Evolutionary conservation across 495 filamentous ascomycete species (phyloP).

Genomic region (Hypoxylon fuscum): DNA sequence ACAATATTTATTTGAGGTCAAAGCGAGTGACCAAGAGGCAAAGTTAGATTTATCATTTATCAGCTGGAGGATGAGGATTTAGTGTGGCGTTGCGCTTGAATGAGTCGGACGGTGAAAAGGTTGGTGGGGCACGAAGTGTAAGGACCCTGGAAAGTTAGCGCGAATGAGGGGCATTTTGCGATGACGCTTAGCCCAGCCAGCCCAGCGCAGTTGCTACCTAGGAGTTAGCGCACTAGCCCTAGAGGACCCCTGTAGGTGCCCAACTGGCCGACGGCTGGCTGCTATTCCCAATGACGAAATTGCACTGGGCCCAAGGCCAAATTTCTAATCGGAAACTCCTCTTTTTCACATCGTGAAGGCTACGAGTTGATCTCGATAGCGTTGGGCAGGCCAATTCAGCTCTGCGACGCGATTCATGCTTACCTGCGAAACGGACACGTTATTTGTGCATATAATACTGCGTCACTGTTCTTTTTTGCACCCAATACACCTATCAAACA

Average conservation of each 20-base stretch:
- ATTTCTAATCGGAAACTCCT: conserved; percentile 12
- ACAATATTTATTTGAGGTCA: no score
- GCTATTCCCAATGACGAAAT: conserved; percentile 27
- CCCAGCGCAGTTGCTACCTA: no score
- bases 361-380: not conserved
- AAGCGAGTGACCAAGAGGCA: not conserved
- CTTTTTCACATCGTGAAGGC: conserved; percentile 18
- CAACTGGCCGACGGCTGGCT: conserved; percentile 7
- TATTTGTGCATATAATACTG: not conserved
- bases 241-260: no score
- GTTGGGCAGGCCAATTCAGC: conserved; percentile 4
- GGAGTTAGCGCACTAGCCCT: no score
- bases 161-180: conserved; percentile 20
- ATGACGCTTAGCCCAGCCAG: no score
- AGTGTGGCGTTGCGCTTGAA: conserved; percentile 8
- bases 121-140: conserved; percentile 17
- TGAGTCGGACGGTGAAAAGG: conserved; percentile 35
- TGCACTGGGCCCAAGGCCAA: conserved; percentile 2
- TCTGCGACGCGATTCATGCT: not conserved
- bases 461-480: no score
- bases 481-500: no score
- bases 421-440: not conserved
- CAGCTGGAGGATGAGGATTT: conserved; percentile 1
- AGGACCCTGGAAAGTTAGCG: conserved; percentile 8
- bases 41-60: not conserved